Conservation (phyloP, 2,329 filamentous ascomycete genomes). For the Hymenoscyphus repandus region DNA sequence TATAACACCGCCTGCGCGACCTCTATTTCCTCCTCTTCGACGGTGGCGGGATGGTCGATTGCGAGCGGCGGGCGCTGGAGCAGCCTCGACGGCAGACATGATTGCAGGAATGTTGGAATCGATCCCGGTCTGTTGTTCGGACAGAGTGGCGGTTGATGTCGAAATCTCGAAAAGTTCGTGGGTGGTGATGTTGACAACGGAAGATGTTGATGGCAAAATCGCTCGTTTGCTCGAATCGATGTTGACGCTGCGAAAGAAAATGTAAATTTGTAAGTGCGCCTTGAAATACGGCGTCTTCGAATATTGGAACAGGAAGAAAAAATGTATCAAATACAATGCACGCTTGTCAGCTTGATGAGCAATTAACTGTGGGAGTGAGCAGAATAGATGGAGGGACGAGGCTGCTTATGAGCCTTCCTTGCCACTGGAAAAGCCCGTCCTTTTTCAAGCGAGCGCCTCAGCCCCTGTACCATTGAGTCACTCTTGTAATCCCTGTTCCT, state of each 20-base stretch:
- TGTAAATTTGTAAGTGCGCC: constrained; percentile 18
- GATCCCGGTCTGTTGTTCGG: neutral
- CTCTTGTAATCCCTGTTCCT: no score
- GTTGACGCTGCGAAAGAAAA: no score
- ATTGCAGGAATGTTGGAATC: neutral
- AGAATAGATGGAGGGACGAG: constrained; percentile 10
- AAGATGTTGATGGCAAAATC: neutral
- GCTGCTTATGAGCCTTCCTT: constrained; percentile 13
- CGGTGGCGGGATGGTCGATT: constrained; percentile 19
- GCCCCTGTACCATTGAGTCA: neutral
- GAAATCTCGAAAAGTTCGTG: neutral
- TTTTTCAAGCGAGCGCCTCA: neutral
- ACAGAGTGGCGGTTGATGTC: neutral
- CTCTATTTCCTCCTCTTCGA: constrained; percentile 24
- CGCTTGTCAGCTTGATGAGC: neutral
- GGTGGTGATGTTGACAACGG: constrained; percentile 2
- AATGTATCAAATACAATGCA: constrained; percentile 3
- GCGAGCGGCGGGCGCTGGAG: constrained; percentile 10
- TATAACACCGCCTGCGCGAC: constrained; percentile 9
- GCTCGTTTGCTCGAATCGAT: neutral
- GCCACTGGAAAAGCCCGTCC: neutral
- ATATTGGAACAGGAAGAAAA: constrained; percentile 12
- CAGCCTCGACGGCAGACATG: constrained; percentile 20
- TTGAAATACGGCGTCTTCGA: constrained; percentile 30
- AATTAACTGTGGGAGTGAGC: neutral